Base-by-base conservation (phyloP, 352 stramenopile genomes). In the Pythium aphanidermatum region DNA sequence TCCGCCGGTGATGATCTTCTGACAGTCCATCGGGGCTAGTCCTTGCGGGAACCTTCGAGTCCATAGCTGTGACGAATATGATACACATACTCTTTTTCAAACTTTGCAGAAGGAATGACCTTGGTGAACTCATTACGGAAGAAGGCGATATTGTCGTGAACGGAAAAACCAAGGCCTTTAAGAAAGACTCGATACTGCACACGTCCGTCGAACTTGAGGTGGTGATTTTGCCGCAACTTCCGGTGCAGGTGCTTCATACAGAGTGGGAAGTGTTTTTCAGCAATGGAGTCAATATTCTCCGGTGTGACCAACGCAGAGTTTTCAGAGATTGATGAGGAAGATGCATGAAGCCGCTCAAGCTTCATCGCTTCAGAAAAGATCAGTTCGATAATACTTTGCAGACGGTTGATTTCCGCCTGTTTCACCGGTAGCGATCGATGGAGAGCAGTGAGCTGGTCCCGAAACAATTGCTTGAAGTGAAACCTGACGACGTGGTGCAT, bases 11-110 rank as follows among this genome's bases (percentile, higher is more conserved):
- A 84, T 74, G 30, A 94, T 85, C 26, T 80, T 55, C 23, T 62
- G 31, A 39, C 82, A 94, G 30, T 69, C 48, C 8, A 79, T 44
- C 16, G 79, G 77, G 14, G 58, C 35, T 92, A 94, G 39, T 90
- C 69, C 45, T 75, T 84, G 9, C 79, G 66, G 12, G 69, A 74
- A 0, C 82, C 82, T 71, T 90, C 82, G 2, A 91, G 63, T 0
- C 84, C 84, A 44, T 94, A 94, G 57, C 69, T 87, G 57, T 95
- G 83, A 12, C 82, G 82, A 43, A 95, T 92, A 54, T 88, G 71
- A 45, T 95, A 95, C 5, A 78, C 68, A 46, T 93, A 91, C 50
- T 92, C 70, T 24, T 77, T 80, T 28, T 94, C 78, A 55, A 95
- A 95, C 41, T 65, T 78, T n/a, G 54, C 63, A 0, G 65, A 17